These are phyloP conservation scores for Apostasia ramifera DNA, from an alignment of 106 monocot species.

Conservation along the genomic window DNA sequence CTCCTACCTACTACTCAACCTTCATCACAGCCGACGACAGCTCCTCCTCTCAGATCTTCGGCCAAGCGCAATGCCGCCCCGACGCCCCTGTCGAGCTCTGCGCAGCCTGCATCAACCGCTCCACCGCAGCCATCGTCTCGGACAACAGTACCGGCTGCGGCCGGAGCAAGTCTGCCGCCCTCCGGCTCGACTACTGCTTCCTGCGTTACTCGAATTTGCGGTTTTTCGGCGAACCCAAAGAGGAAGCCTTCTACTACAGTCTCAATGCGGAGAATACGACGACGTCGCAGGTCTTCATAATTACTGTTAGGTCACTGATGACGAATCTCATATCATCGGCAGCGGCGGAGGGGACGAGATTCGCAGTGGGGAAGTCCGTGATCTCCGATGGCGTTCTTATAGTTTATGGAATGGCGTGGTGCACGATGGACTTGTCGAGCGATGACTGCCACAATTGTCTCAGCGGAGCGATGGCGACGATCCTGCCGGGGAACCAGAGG, in stretches of 20 bases:
- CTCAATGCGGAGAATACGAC: background rate
- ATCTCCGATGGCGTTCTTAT: background rate
- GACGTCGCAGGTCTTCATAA: background rate
- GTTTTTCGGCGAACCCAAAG: too few relatives aligned
- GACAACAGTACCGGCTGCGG: too few relatives aligned
- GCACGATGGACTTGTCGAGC: background rate
- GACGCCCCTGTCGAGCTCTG: too few relatives aligned
- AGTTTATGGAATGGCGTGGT: background rate
- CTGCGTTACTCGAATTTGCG: too few relatives aligned
- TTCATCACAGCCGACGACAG: too few relatives aligned
- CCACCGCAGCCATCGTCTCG: too few relatives aligned
- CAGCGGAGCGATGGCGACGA: background rate
- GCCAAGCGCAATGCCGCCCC: too few relatives aligned
- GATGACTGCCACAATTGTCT: background rate
- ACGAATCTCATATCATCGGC: background rate
- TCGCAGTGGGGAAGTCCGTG: background rate
- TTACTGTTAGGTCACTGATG: background rate
- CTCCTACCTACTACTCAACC: too few relatives aligned
- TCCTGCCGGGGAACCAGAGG: background rate
- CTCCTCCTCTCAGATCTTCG: too few relatives aligned
- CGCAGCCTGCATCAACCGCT: too few relatives aligned
- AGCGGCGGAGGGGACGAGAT: background rate
- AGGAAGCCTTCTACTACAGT: background rate
- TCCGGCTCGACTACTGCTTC: too few relatives aligned
- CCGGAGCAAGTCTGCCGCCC: too few relatives aligned